A percentile compares a stretch with the other conserved stretches of the same genome.
Conservation (phyloP, 164 flowering plant species). For the Macadamia tetraphylla region DNA sequence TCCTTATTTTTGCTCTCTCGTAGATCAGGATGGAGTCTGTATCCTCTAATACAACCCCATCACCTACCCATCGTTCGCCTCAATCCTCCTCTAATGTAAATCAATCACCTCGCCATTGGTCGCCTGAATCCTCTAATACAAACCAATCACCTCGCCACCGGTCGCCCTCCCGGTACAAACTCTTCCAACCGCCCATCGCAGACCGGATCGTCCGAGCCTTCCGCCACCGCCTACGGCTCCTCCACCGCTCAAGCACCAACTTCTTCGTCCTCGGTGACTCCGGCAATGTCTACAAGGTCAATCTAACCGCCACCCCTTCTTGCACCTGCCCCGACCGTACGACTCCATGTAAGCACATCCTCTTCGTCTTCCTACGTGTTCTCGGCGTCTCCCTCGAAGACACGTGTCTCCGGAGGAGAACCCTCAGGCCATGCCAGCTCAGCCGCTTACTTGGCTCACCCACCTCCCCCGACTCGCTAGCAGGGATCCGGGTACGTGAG, state of each 20-base stretch:
- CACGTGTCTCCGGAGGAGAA: constrained; percentile 43
- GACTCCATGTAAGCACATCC: constrained; percentile 83
- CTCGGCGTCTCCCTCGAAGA: constrained; percentile 56
- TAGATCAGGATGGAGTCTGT: constrained; percentile 30
- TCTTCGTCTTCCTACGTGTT: constrained; percentile 65
- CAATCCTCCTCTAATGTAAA: too few relatives aligned
- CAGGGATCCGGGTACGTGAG: constrained; percentile 37
- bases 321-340: constrained; percentile 89
- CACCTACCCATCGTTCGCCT: constrained; percentile 18
- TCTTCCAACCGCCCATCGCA: constrained; percentile 40
- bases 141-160: constrained; percentile 28
- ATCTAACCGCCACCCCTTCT: constrained; percentile 41
- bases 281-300: constrained; percentile 75
- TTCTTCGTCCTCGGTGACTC: constrained; percentile 82
- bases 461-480: constrained; percentile 39
- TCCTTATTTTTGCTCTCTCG: too few relatives aligned
- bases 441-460: constrained; percentile 44
- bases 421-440: constrained; percentile 61
- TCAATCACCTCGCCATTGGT: constrained; percentile 16
- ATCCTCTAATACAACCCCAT: constrained; percentile 35
- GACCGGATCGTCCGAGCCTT: constrained; percentile 69
- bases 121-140: constrained; percentile 31
- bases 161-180: constrained; percentile 17
- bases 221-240: constrained; percentile 67
- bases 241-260: constrained; percentile 52